Evolutionary conservation across 2,329 filamentous ascomycete species (phyloP).

Genomic region (Colletotrichum siamense): DNA sequence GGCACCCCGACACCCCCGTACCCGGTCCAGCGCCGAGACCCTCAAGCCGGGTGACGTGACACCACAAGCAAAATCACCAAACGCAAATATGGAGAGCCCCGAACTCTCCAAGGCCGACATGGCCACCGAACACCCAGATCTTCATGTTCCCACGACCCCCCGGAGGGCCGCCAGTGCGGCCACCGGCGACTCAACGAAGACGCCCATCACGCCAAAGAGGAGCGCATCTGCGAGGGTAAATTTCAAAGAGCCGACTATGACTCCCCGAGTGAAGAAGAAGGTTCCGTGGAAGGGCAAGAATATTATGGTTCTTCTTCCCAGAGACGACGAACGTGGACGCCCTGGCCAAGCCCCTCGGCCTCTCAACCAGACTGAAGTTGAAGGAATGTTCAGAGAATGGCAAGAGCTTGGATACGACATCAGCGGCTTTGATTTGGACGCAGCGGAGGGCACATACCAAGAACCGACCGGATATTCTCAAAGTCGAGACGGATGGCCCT

Average conservation of each 20-base stretch:
- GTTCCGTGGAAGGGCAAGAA: constrained; percentile 78
- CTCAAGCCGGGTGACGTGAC: constrained; percentile 42
- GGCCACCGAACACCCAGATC: constrained; percentile 8
- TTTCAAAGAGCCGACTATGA: constrained; percentile 43
- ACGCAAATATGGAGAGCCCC: constrained; percentile 18
- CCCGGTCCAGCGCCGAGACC: constrained; percentile 62
- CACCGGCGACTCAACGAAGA: constrained; percentile 32
- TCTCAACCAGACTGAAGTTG: constrained; percentile 59
- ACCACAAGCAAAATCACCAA: neutral
- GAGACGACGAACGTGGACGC: constrained; percentile 69
- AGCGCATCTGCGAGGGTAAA: constrained; percentile 37
- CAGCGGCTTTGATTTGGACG: constrained; percentile 69
- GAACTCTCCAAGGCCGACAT: constrained; percentile 12
- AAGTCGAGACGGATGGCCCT: constrained; percentile 73
- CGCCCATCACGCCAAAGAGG: constrained; percentile 40
- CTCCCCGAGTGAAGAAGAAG: constrained; percentile 72
- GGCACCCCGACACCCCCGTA: constrained; percentile 43
- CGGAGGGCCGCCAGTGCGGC: constrained; percentile 31
- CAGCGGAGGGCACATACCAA: constrained; percentile 12
- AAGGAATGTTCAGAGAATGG: constrained; percentile 69
- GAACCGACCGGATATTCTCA: constrained; percentile 56
- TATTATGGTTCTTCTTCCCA: constrained; percentile 73
- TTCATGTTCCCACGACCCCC: constrained; percentile 30
- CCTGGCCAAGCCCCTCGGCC: constrained; percentile 59
- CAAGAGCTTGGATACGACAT: constrained; percentile 73